A percentile compares a stretch with the other conserved stretches of the same genome.
phyloP scores from a whole-genome alignment of 2,329 filamentous ascomycete genomes.

The Meredithiella fracta region DNA sequence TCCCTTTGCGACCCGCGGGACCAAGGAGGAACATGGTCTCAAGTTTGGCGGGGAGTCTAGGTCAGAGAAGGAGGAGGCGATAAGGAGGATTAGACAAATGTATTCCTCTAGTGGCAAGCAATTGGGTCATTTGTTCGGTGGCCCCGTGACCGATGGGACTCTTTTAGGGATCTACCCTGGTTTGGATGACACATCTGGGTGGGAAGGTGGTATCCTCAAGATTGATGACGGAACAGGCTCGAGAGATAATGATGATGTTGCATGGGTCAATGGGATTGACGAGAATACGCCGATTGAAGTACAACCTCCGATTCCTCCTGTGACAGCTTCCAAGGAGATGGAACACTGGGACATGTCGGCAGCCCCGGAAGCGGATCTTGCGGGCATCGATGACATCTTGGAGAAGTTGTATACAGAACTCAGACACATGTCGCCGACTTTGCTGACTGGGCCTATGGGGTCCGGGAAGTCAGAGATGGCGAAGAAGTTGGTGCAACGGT shows the following conservation, averaged over 20 bases:
- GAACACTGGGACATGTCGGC: constrained; percentile 38
- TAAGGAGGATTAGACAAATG: constrained; percentile 53
- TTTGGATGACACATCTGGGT: constrained; percentile 40
- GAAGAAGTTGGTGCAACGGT: constrained; percentile 54
- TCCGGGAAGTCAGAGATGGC: constrained; percentile 77
- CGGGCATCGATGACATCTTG: constrained; percentile 70
- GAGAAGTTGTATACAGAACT: constrained; percentile 59
- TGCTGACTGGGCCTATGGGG: constrained; percentile 76
- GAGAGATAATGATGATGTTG: constrained; percentile 32
- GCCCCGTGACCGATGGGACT: constrained; percentile 79
- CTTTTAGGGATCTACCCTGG: constrained; percentile 45
- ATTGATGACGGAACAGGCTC: constrained; percentile 38
- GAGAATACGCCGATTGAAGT: constrained; percentile 58
- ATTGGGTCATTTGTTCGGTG: constrained; percentile 43
- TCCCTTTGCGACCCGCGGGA: constrained; percentile 47
- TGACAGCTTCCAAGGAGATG: constrained; percentile 34
- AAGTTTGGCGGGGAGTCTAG: constrained; percentile 81
- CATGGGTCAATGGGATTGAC: constrained; percentile 68
- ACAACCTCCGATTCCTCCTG: constrained; percentile 54
- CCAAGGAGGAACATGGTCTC: constrained; percentile 47
- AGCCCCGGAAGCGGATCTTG: constrained; percentile 43
- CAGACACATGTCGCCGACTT: constrained; percentile 70
- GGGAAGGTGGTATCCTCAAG: constrained; percentile 70
- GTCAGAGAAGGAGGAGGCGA: constrained; percentile 61
- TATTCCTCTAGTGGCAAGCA: constrained; percentile 40